Evolutionary conservation across 371 early-diverging fungal species (phyloP), one percentile per base, ranked within the genome.

Genomic region (Cokeromyces recurvatus): DNA sequence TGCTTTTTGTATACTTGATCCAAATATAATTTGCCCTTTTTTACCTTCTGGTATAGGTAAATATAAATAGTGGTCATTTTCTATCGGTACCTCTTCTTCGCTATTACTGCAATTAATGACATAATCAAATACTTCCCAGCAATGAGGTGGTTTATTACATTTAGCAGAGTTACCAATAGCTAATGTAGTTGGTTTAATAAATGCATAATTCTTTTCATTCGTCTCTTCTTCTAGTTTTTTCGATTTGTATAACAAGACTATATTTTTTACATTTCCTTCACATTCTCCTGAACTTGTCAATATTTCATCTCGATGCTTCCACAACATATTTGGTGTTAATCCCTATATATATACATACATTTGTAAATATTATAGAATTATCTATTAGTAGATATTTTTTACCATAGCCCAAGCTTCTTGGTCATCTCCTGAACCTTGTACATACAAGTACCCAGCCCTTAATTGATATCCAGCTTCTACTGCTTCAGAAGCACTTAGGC

Each of bases 351-450:
- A n/a, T n/a, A n/a, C n/a, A n/a, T n/a, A n/a, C n/a, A n/a, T n/a
- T n/a, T n/a, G n/a, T n/a, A n/a, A n/a, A n/a, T n/a, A n/a, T n/a
- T n/a, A n/a, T n/a, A n/a, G n/a, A n/a, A n/a, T n/a, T n/a, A n/a
- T n/a, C n/a, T n/a, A n/a, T n/a, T n/a, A n/a, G n/a, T n/a, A n/a
- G n/a, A n/a, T n/a, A 47, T 9, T 22, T 12, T 36, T 53, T 64
- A 79, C 82, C 62, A 66, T 43, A 22, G 85, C 74, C 94, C 94
- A 94, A 48, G 82, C 66, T 55, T 94, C 94, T 27, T 89, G 82
- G 59, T 94, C 92, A 57, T 94, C 94, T 0, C 82, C 94, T 2
- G 92, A 84, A 4, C 94, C 94, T 66, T 94, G 92, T 3, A 94
- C 85, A 51, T 94, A 94, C 4, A 77, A 53, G 45, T 79, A 90